Evolutionary conservation across 805 yeast species (phyloP).

Genomic region (Clavispora asparagi): DNA sequence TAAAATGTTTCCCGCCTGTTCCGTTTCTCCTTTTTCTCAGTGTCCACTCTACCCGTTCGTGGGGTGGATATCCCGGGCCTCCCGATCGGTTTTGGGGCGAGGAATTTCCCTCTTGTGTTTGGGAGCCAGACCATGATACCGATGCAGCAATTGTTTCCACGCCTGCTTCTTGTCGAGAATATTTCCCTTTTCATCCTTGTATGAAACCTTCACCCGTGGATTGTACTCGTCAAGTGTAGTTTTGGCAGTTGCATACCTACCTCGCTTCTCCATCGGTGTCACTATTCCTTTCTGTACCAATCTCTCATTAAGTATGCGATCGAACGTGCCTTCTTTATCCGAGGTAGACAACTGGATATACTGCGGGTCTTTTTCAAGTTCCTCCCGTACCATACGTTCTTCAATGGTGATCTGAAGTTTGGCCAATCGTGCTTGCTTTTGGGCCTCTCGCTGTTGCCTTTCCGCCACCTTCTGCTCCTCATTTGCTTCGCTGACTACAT

Average conservation of each 20-base stretch:
- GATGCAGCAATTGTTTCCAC: conserved; percentile 68
- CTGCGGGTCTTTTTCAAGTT: conserved; percentile 20
- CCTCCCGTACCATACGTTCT: conserved; percentile 27
- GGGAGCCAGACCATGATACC: conserved; percentile 61
- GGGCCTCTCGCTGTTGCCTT: conserved; percentile 16
- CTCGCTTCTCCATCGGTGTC: conserved; percentile 5
- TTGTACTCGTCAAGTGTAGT: conserved; percentile 26
- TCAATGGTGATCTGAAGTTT: conserved; percentile 27
- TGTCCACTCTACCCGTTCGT: not conserved
- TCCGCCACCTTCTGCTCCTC: conserved; percentile 4
- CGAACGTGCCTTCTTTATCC: conserved; percentile 24
- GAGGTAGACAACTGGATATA: conserved; percentile 23
- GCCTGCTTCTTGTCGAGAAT: conserved; percentile 63
- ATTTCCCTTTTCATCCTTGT: conserved; percentile 62
- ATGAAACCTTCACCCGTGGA: conserved; percentile 49
- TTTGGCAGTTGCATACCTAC: conserved; percentile 5
- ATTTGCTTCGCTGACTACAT: not conserved
- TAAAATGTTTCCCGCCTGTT: too few relatives aligned
- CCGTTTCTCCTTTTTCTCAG: too few relatives aligned
- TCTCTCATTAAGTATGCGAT: conserved; percentile 25
- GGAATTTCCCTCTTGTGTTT: conserved; percentile 5
- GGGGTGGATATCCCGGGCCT: not conserved
- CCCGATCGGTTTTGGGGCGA: not conserved
- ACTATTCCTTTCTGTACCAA: conserved; percentile 24
- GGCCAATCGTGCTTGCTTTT: conserved; percentile 25